phyloP scores from a whole-genome alignment of 108 stramenopile species.

The Nannochloropsis granulata region DNA sequence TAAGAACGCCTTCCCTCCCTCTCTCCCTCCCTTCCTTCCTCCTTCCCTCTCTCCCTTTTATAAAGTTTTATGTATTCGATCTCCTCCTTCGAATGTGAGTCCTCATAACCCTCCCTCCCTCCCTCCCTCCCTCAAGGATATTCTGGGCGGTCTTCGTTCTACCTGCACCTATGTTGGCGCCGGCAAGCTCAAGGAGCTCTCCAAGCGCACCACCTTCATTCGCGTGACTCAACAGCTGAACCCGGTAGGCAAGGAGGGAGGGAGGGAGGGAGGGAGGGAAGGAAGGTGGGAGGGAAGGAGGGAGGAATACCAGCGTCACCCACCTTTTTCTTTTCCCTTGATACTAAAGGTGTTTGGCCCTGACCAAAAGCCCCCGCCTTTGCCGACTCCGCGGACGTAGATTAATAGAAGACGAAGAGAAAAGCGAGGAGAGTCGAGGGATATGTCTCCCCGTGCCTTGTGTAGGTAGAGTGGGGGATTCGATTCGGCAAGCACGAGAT shows the following conservation, averaged over 20 bases:
- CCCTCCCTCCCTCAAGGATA: conserved; percentile 6
- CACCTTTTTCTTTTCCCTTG: neutral
- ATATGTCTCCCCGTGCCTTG: no score
- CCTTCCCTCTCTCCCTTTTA: neutral
- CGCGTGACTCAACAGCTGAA: conserved; percentile 40
- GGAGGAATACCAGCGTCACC: neutral
- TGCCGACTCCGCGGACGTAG: no score
- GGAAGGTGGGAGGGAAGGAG: neutral
- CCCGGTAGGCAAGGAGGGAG: conserved; percentile 2
- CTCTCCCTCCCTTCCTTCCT: neutral
- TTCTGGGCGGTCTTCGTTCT: conserved; percentile 42
- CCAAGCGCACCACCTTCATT: conserved; percentile 45
- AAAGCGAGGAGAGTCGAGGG: no score
- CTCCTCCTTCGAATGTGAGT: neutral
- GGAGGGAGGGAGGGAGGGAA: neutral
- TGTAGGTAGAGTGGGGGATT: no score
- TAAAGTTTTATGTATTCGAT: neutral
- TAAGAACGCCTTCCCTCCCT: neutral
- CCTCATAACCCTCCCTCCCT: neutral
- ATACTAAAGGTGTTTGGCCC: neutral
- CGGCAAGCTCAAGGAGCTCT: conserved; percentile 31
- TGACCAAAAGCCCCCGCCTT: neutral
- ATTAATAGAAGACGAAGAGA: no score
- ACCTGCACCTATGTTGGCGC: conserved; percentile 49
- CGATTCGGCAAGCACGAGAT: no score